Percentiles rank a stretch among this genome's conserved stretches.
phyloP scores from a whole-genome alignment of 1,139 yeast genomes.

The Meyerozyma elateridarum region DNA sequence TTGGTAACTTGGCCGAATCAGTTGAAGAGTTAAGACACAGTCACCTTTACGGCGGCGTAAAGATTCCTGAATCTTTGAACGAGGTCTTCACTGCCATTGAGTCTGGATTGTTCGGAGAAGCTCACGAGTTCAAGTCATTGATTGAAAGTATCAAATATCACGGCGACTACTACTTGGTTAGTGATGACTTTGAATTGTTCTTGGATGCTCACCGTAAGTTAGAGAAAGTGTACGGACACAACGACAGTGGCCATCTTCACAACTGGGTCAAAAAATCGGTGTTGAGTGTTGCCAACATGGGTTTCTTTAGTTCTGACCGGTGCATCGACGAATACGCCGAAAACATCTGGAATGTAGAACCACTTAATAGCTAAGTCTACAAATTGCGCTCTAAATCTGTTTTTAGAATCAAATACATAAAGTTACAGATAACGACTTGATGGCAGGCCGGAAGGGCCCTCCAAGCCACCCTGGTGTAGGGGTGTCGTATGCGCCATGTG shows the following conservation, averaged over 20 bases:
- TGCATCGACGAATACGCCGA: conserved; percentile 92
- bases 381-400: too few species aligned
- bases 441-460: too few species aligned
- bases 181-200: conserved; percentile 85
- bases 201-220: conserved; percentile 74
- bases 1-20: conserved; percentile 85
- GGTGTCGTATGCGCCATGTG: too few species aligned
- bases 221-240: conserved; percentile 61
- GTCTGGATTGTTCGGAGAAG: conserved; percentile 66
- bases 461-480: too few species aligned
- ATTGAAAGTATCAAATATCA: conserved; percentile 65
- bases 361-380: too few species aligned
- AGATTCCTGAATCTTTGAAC: conserved; percentile 51
- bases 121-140: conserved; percentile 62
- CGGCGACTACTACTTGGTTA: conserved; percentile 83
- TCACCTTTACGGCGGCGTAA: conserved; percentile 57
- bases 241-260: conserved; percentile 50
- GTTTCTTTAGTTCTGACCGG: conserved; percentile 87
- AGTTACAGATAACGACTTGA: too few species aligned
- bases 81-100: conserved; percentile 68
- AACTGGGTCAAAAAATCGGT: conserved; percentile 77
- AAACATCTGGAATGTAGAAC: conserved; percentile 88
- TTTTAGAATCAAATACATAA: too few species aligned
- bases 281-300: conserved; percentile 84
- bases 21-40: conserved; percentile 81